Conservation (phyloP, 169 alveolate species). For the Neospora caninum region DNA sequence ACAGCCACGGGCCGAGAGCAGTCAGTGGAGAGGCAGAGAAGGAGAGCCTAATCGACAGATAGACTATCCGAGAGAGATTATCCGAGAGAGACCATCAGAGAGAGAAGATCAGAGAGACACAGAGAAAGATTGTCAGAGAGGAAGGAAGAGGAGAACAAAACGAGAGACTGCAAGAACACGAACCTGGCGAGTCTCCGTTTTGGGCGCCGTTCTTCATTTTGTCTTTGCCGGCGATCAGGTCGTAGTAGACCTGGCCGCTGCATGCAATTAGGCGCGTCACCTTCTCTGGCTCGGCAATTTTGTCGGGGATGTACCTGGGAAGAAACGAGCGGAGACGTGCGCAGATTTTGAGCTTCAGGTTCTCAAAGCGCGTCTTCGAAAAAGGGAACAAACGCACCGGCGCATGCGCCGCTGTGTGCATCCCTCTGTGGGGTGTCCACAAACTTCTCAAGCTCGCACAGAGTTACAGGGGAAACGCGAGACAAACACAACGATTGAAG, state of each 20-base stretch:
- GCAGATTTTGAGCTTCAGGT: background rate
- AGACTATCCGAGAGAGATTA: background rate
- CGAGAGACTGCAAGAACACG: background rate
- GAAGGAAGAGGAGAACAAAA: background rate
- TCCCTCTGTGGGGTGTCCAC: too few relatives aligned
- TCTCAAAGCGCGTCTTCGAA: background rate
- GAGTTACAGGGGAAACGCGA: too few relatives aligned
- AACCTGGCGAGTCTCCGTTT: background rate
- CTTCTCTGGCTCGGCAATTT: slow-evolving; percentile 40
- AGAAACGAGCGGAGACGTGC: background rate
- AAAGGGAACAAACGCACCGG: too few relatives aligned
- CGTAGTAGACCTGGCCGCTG: slow-evolving; percentile 92
- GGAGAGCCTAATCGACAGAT: background rate
- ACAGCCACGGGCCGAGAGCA: too few relatives aligned
- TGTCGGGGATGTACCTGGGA: slow-evolving; percentile 65
- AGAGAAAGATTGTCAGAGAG: too few relatives aligned
- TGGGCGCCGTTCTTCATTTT: slow-evolving; percentile 36
- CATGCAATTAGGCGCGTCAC: slow-evolving; percentile 89
- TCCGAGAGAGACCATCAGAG: background rate
- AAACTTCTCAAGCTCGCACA: too few relatives aligned
- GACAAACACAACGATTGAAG: too few relatives aligned
- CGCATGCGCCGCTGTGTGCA: too few relatives aligned
- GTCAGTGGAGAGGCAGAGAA: background rate
- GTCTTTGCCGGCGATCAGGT: slow-evolving; percentile 73
- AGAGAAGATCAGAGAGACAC: too few relatives aligned